Evolutionary conservation across 306 rosid species (phyloP), one percentile per base, ranked within the genome.

Genomic region (Rosa chinensis): DNA sequence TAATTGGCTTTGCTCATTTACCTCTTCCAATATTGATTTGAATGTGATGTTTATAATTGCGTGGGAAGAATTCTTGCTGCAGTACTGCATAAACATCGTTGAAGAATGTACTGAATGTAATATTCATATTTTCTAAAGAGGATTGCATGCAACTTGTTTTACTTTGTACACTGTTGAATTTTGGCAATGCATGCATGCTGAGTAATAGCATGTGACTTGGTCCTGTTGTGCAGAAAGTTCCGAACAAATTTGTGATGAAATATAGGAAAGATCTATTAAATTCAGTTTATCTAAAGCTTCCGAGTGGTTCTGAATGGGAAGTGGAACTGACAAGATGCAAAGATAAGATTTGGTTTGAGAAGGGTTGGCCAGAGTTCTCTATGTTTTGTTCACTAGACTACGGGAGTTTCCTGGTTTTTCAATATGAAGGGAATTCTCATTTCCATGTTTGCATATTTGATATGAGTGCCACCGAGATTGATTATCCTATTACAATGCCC

Each of bases 371-470:
- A 14, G 73, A 13, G 18, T 68, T 78, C 39, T 43, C 20, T 3
- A 32, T 50, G 68, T 68, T 52, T 10, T 68, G 66, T 49, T 39
- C 67, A 2, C 32, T 67, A n/a, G 39, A 55, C 44, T 52, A 49
- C 6, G 75, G 49, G 0, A 39, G 68, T 17, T 78, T 78, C 47
- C 55, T 78, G 2, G 44, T 78, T 0, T 78, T 78, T 10, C 52
- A 40, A 52, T 78, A 78, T 4, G 75, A 78, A 9, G 8, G 18
- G 2, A 16, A 23, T n/a, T 68, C 67, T 52, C 61, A 14, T 39
- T 78, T 78, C 21, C 17, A 16, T 10, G 81, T 78, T 1, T 28
- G 44, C 40, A 78, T 78, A 21, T 68, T 67, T 68, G 81, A 78
- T 78, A 37, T 0, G 18, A 78, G 68, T 5, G 68, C 81, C 66